These are phyloP conservation scores for Trifolium subterraneum DNA, from an alignment of 306 rosid species.

Conservation along the genomic window DNA sequence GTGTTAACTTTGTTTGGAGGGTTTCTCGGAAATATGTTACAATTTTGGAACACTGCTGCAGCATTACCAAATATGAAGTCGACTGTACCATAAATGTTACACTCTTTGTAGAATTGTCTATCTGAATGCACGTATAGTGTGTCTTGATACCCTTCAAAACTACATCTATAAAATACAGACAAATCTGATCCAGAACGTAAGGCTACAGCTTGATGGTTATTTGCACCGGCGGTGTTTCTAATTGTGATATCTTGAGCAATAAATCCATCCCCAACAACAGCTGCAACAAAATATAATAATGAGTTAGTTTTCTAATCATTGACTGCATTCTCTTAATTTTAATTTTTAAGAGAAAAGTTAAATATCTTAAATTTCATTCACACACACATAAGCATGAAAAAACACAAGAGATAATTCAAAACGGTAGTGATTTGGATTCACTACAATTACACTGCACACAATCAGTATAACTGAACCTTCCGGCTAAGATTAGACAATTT, in stretches of 20 bases:
- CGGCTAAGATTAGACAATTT: too few relatives aligned
- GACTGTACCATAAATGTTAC: conserved; percentile 38
- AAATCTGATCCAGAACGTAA: conserved; percentile 73
- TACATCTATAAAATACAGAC: conserved; percentile 67
- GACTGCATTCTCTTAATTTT: background rate
- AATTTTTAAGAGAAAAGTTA: background rate
- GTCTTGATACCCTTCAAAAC: conserved; percentile 81
- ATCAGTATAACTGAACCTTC: too few relatives aligned
- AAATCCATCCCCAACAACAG: conserved; percentile 69
- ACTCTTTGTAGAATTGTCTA: conserved; percentile 61
- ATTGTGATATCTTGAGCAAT: conserved; percentile 69
- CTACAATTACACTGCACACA: too few relatives aligned
- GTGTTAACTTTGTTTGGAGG: conserved; percentile 66
- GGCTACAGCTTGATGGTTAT: conserved; percentile 75
- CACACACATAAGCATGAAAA: too few relatives aligned
- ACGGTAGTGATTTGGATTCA: too few relatives aligned
- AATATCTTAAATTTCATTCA: too few relatives aligned
- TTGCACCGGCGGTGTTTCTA: conserved; percentile 71
- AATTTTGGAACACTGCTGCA: conserved; percentile 62
- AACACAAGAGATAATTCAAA: too few relatives aligned
- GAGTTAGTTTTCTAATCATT: background rate
- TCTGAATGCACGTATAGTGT: conserved; percentile 67
- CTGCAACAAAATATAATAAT: conserved; percentile 37
- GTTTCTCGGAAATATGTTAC: conserved; percentile 56
- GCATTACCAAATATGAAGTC: conserved; percentile 47